Evolutionary conservation across 768 basidiomycete species (phyloP), one percentile per base, ranked within the genome.

Genomic region (Cyclocybe aegerita): DNA sequence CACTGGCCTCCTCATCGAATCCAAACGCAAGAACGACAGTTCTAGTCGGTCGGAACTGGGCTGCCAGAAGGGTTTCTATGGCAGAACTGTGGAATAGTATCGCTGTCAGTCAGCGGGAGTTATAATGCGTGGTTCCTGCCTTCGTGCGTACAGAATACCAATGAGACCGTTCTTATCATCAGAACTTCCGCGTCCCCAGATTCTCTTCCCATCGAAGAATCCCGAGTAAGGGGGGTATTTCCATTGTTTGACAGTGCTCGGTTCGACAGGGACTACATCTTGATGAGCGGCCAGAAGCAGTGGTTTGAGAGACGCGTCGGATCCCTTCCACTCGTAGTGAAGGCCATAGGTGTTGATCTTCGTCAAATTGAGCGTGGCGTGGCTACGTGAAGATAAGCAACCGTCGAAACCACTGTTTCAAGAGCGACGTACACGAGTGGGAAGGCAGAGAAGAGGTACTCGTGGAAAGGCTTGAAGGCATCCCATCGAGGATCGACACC

Each of bases 151-250:
- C 86, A 86, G 69, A 59, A 80, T 80, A n/a, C 79, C 79, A 48
- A 88, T 81, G 39, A 88, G 60, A n/a, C 81, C 83, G 42, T 78
- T 80, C 70, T 93, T 93, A 69, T 90, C 87, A 59, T 93, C 90
- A 3, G 71, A 72, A 41, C 79, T 76, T 35, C 90, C 90, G 7
- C 90, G 76, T 6, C 90, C 90, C 88, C 88, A 91, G n/a, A 93
- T 74, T 52, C 73, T 77, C 46, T 79, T 53, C n/a, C 23, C 83
- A 54, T 85, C 83, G 55, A 73, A 84, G 48, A 75, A 61, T 0
- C 86, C 86, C 17, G 81, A 83, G 60, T 80, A 88, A 3, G 85
- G 82, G 2, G 83, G 82, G 48, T 83, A 57, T 4, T 62, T 73
- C 86, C 86, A 88, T 50, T 77, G 64, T 50, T 75, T 72, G 14